Base-by-base conservation (phyloP, 306 rosid genomes). In the Arachis stenosperma region DNA sequence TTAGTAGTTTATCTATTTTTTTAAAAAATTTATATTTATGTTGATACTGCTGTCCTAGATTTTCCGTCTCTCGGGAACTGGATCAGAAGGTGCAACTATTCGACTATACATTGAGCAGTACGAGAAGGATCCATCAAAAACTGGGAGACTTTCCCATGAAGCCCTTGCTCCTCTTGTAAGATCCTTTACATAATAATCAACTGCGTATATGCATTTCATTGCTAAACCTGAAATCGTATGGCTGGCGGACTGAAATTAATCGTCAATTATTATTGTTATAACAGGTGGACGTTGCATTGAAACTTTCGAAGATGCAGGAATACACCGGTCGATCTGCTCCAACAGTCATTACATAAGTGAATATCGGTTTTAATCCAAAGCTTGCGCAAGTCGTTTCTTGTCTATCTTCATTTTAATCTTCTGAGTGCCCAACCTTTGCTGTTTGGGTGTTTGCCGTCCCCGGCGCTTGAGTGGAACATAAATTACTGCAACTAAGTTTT, bases 1-100 rank as follows among this genome's bases (percentile, higher is more conserved):
- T 33, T 33, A 4, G 4, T 33, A 33, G 37, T 33, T 33, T 33
- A 33, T 33, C 37, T 22, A 22, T 22, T 33, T 33, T 33, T 33
- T 4, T 0, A 2, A 33, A 33, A 33, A 33, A 33, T 33, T 33
- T 2, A 33, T 33, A 33, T 4, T 33, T 33, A 33, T 33, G 37
- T 33, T 33, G 37, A 55, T 61, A 53, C 64, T 77, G 42, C 59
- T 54, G 36, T 57, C 72, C 65, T 78, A 94, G 99, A 86, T 94
- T 67, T 94, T 91, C 93, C 96, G 99, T 39, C 96, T 91, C 71
- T 94, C 99, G 8, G 99, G 99, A 82, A 94, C 99, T 71, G 99
- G 99, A 70, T 94, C 98, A 12, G 97, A 87, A 72, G 99, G 99
- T 7, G 99, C 99, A 41, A 94, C 98, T 58, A 94, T 94, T 76